These are phyloP conservation scores for Aphanomyces euteiches DNA, from an alignment of 352 stramenopile genomes.

Conservation along the genomic window DNA sequence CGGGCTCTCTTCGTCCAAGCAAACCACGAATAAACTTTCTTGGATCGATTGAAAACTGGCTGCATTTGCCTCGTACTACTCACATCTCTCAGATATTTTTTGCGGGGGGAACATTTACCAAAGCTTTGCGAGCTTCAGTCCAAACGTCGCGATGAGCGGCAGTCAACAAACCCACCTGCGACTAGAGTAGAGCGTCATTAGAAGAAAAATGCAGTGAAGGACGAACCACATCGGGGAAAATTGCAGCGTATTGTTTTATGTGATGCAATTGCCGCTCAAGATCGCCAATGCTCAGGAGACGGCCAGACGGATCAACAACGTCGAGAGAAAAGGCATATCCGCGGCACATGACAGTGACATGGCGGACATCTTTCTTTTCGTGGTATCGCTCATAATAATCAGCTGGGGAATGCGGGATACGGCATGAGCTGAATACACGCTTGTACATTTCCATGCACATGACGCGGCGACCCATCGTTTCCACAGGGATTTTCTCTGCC, in stretches of 20 bases:
- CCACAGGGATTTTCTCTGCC: conserved; percentile 68
- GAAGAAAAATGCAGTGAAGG: conserved; percentile 23
- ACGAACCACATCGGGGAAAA: conserved; percentile 36
- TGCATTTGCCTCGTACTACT: conserved; percentile 21
- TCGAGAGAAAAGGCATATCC: conserved; percentile 48
- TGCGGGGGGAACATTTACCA: conserved; percentile 46
- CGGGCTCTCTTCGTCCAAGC: conserved; percentile 67
- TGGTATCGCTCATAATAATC: conserved; percentile 56
- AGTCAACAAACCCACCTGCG: conserved; percentile 78
- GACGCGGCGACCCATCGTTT: conserved; percentile 83
- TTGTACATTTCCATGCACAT: conserved; percentile 89
- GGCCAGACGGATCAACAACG: conserved; percentile 45
- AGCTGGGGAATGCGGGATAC: conserved; percentile 62
- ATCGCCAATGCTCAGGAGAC: conserved; percentile 60
- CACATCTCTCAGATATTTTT: conserved; percentile 23
- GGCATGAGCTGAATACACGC: conserved; percentile 87
- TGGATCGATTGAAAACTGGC: conserved; percentile 78
- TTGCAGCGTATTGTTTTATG: conserved; percentile 46
- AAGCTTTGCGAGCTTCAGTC: conserved; percentile 64
- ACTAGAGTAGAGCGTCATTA: conserved; percentile 37
- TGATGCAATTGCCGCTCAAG: conserved; percentile 55
- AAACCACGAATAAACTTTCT: conserved; percentile 84
- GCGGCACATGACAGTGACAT: conserved; percentile 56
- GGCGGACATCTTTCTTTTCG: conserved; percentile 34
- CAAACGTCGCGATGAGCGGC: conserved; percentile 85